Base-by-base conservation (phyloP, 495 filamentous ascomycete genomes). In the Aspergillus campestris region DNA sequence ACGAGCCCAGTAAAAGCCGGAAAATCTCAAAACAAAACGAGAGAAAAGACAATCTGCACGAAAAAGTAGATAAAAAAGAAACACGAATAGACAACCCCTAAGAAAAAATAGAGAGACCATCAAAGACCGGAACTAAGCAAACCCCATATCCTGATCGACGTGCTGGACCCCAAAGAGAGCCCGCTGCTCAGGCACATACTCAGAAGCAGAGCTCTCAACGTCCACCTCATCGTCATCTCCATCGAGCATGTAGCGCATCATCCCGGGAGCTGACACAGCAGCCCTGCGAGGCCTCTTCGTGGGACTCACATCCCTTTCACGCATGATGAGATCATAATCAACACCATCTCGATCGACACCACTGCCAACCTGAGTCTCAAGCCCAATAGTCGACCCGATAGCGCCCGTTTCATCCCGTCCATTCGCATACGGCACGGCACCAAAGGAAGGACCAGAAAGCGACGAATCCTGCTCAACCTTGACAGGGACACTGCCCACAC, bases 111-210 rank as follows among this genome's bases (percentile, higher is more conserved):
- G 18, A 24, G 18, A 24, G 2, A 24, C 18, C 18, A 24, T 4
- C 18, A 24, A 24, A 4, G 18, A 24, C 18, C 18, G 4, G 18
- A 24, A 24, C 18, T 24, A 24, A 24, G 18, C 18, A 24, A 24
- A 24, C 18, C 18, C 18, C 4, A 24, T 24, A 24, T 24, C 18
- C 4, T 4, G 18, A 24, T 24, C 18, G 18, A 24, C 18, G 4
- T 1, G 18, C 18, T 24, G 18, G 18, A 24, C 18, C 1, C 18
- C 18, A 24, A 24, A 24, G 1, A 24, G 18, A 24, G 2, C 18
- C 18, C 18, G 18, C 18, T 24, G 18, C 5, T 61, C 58, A 39
- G 53, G 53, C 8, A 34, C 15, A 34, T 57, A 56, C 39, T 57
- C 50, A 8, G 47, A 48, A 5, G 45, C 40, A 8, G 50, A 51